These are phyloP conservation scores for Misopates orontium DNA, from an alignment of 257 asterid genomes.

Conservation along the genomic window DNA sequence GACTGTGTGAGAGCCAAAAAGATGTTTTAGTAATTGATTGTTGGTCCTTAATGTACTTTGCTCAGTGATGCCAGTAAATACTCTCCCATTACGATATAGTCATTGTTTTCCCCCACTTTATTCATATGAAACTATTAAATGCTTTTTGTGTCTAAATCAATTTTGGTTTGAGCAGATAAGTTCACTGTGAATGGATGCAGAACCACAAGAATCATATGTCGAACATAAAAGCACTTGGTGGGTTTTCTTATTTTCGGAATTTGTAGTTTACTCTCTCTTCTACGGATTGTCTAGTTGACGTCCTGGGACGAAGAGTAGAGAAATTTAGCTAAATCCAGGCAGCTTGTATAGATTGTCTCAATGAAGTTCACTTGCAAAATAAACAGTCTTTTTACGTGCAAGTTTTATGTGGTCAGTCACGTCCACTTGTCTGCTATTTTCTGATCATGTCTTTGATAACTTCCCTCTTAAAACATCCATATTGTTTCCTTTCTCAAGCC, in stretches of 20 bases:
- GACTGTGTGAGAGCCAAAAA: too few relatives aligned
- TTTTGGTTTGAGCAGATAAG: neutral
- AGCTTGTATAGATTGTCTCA: conserved; percentile 1
- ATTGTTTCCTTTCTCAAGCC: neutral
- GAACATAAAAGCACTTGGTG: neutral
- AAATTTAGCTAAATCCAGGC: neutral
- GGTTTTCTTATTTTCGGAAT: neutral
- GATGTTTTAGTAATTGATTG: too few relatives aligned
- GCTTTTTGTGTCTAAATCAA: neutral
- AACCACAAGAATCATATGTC: conserved; percentile 2
- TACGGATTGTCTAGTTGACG: neutral
- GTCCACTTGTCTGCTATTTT: neutral
- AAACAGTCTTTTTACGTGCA: neutral
- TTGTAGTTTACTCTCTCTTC: neutral
- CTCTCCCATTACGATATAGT: too few relatives aligned
- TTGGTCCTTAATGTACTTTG: too few relatives aligned
- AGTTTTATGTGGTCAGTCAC: neutral
- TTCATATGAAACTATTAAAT: conserved; percentile 1
- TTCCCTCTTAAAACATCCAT: neutral
- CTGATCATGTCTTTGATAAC: neutral
- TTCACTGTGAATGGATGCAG: neutral
- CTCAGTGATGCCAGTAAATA: too few relatives aligned
- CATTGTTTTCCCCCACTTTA: neutral
- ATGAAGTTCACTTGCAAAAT: conserved; percentile 1
- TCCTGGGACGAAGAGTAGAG: neutral